Percentiles rank a stretch among this genome's conserved stretches.
Evolutionary conservation across 2,329 filamentous ascomycete genomes (phyloP).

Genomic region (Albifimbria verrucaria): DNA sequence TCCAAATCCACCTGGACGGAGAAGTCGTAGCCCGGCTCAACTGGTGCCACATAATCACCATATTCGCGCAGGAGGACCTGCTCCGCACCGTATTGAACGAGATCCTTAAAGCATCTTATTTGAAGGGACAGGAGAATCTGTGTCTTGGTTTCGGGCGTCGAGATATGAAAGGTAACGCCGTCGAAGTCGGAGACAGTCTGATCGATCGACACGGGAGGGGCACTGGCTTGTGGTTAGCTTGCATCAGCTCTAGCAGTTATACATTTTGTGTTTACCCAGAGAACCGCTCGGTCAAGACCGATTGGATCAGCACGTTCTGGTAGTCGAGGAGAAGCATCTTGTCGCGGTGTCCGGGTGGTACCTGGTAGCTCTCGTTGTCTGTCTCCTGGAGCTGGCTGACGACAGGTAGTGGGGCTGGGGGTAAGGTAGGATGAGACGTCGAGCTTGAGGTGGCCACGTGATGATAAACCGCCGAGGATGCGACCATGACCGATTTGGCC

Average conservation of each 20-base stretch:
- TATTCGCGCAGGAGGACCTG: conserved; percentile 92
- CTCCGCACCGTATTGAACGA: conserved; percentile 90
- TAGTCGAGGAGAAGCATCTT: conserved; percentile 95
- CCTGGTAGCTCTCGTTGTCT: conserved; percentile 23
- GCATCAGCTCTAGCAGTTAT: conserved; percentile 7
- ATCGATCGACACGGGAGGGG: conserved; percentile 84
- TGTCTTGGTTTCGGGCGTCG: conserved; percentile 88
- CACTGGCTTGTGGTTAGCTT: conserved; percentile 54
- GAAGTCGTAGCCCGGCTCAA: conserved; percentile 94
- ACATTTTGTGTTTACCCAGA: conserved; percentile 59
- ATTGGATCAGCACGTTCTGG: conserved; percentile 97
- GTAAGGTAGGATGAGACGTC: conserved; percentile 22
- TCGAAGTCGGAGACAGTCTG: conserved; percentile 99
- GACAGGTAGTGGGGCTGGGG: conserved; percentile 37
- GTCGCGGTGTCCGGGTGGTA: conserved; percentile 22
- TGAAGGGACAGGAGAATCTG: conserved; percentile 93
- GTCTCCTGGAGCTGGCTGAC: conserved; percentile 28
- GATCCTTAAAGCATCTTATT: conserved; percentile 91
- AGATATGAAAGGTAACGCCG: conserved; percentile 97
- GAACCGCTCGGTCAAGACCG: conserved; percentile 91
- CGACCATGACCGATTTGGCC: conserved; percentile 1
- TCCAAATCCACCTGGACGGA: conserved; percentile 89
- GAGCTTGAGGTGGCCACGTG: conserved; percentile 30
- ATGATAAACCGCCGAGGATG: conserved; percentile 15
- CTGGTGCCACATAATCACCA: conserved; percentile 80